Evolutionary conservation across 768 basidiomycete species (phyloP), one percentile per base, ranked within the genome.

Genomic region (Auricularia sp.): DNA sequence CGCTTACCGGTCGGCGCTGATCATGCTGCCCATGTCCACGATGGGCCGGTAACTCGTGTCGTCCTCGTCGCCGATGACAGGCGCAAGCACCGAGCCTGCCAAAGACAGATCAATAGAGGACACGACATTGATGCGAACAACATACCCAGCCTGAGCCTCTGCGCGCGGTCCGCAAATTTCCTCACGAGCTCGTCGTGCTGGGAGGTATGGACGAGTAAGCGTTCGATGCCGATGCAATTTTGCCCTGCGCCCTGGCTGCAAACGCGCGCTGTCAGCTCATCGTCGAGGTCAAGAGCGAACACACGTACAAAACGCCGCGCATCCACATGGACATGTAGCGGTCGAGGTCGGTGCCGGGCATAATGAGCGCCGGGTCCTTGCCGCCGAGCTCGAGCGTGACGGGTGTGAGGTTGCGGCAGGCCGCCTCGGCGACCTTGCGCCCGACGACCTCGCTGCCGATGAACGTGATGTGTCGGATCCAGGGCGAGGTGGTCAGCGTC

Each of bases 161-260:
- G 73, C 44, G 86, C 83, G 16, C 88, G 83, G n/a, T 85, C 82
- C 24, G 76, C 71, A 69, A 98, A 80, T 24, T 85, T 80, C 2
- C 79, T 77, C 68, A 87, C 82, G 61, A 98, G 82, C 4, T 86
- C 84, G 59, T 93, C 84, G 69, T 94, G 89, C 70, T 92, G 88
- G 0, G 81, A 80, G 0, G 78, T 72, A 70, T 94, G 94, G 44
- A 98, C 92, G 58, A 98, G 83, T 68, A 98, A 82, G 2, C 94
- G 85, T 74, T 99, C 96, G 67, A 95, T 91, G 42, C 95, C 96
- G 70, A 99, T 96, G 74, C 96, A 99, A 71, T 98, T 98, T 77
- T 98, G 96, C 24, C 95, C 95, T 62, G 84, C 83, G 66, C 93
- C 92, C 79, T 94, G 94, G 80, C 93, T 94, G 71, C 34, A 44